Base-by-base conservation (phyloP, 192 early-diverging fungal species). In the Paraglomus brasilianum region DNA sequence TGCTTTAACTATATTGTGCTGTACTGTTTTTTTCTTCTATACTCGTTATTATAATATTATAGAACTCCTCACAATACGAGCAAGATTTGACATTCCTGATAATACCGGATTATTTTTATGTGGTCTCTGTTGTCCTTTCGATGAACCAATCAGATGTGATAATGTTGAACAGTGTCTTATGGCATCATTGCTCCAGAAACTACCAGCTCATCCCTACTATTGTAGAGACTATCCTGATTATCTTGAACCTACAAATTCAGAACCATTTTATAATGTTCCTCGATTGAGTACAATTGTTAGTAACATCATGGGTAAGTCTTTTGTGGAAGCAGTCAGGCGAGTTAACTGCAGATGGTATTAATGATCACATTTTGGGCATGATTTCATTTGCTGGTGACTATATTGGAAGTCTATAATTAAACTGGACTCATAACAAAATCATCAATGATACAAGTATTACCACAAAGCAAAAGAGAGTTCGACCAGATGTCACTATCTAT, bases 401-500 rank as follows among this genome's bases (percentile, higher is more conserved):
- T 1, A 2, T 0, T 40, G 9, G 5, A 3, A 24, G 55, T 36
- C 7, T 13, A 5, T 7, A 5, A 1, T 0, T 41, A 24, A 10
- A 3, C 17, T 59, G 5, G 57, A 39, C n/a, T 39, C 57, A 39
- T 22, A 59, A 59, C 38, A 40, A 39, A 10, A 36, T 4, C 30
- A 13, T 41, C 3, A 2, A 38, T 40, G n/a, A n/a, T n/a, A 0
- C 4, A n/a, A 10, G 1, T 6, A 59, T 15, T 41, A 59, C 38
- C 4, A 59, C 57, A 7, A 41, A 24, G 40, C 13, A 39, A 0
- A 59, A 59, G 57, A 1, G 14, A 59, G 5, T 40, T n/a, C 38
- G 57, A 39, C 57, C 57, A 41, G 38, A 40, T 59, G 14, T 40
- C 57, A 6, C 21, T 14, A 24, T 59, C 5, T 59, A 59, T 59